Evolutionary conservation across 2,329 filamentous ascomycete species (phyloP), one percentile per base, ranked within the genome.

Genomic region (Monosporascus sp.): DNA sequence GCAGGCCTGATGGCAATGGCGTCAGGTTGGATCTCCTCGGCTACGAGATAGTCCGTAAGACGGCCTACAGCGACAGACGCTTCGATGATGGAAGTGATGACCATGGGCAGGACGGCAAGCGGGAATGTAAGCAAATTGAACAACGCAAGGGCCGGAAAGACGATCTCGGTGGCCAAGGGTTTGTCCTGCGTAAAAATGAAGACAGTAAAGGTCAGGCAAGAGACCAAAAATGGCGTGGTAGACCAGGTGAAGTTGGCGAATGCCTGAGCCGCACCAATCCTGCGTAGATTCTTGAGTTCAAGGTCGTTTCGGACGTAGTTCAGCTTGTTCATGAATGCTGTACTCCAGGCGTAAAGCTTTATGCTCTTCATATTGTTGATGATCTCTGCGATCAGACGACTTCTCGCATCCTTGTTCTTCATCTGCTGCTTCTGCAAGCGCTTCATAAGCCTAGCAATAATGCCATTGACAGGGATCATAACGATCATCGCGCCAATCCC

Each of bases 301-400:
- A 91, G 84, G 65, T 99, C 94, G 72, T 99, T 99, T 72, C 94
- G 86, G 56, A 99, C 91, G 69, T 89, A 89, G 73, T 94, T 97
- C 55, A 99, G 84, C 73, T 96, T 96, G 72, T 91, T 94, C 86
- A 97, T 96, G 68, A 99, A 99, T 15, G 94, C 93, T 31, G 87
- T 88, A 35, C 92, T 93, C 94, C 94, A 99, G 31, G 94, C 94
- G 69, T 97, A 99, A 20, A 99, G 82, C 75, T 99, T 99, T 77
- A 99, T 94, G 68, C 91, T 96, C 78, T 99, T 99, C 89, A 99
- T 99, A 74, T 97, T 97, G 78, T 95, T 97, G 66, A 99, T 78
- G 60, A 99, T 99, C 72, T 99, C 94, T 7, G 93, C 95, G 78
- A 97, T 97, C 54, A 99, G 75, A 49, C 93, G 85, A 47, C 92